phyloP scores from a whole-genome alignment of 805 yeast species.

The Monosporozyma servazzii region DNA sequence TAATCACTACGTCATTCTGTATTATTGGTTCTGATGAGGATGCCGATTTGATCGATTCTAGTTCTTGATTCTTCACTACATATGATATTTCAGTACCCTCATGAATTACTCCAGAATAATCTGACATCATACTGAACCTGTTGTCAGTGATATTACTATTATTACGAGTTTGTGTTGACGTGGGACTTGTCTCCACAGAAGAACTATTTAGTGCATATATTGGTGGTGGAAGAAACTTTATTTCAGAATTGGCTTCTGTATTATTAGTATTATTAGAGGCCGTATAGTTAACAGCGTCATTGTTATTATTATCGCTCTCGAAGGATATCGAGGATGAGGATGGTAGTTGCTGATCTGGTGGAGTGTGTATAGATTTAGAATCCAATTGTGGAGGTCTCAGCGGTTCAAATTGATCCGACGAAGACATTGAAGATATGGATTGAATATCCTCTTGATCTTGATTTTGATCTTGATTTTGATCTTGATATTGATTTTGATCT shows the following conservation, averaged over 20 bases:
- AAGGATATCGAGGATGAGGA: neutral
- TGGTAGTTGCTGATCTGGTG: neutral
- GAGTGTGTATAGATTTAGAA: neutral
- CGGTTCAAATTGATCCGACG: neutral
- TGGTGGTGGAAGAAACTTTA: neutral
- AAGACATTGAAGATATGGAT: neutral
- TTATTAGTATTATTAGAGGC: neutral
- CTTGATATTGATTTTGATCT: no score
- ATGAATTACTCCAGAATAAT: conserved; percentile 27
- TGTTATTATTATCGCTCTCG: neutral
- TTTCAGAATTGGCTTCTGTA: neutral
- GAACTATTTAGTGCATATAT: neutral
- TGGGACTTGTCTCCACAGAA: neutral
- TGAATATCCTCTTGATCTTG: neutral
- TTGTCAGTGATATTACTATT: conserved; percentile 1
- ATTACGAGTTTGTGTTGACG: neutral
- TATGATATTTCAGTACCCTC: conserved; percentile 28
- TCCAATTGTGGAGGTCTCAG: neutral
- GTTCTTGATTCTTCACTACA: conserved; percentile 14
- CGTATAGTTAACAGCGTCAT: neutral
- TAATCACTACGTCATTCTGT: conserved; percentile 11
- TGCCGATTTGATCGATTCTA: neutral
- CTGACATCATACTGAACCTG: conserved; percentile 22
- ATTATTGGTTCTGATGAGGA: neutral
- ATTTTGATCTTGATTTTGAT: no score